Evolutionary conservation across 1,284 basidiomycete species (phyloP).

Genomic region (Heterobasidion annosum): DNA sequence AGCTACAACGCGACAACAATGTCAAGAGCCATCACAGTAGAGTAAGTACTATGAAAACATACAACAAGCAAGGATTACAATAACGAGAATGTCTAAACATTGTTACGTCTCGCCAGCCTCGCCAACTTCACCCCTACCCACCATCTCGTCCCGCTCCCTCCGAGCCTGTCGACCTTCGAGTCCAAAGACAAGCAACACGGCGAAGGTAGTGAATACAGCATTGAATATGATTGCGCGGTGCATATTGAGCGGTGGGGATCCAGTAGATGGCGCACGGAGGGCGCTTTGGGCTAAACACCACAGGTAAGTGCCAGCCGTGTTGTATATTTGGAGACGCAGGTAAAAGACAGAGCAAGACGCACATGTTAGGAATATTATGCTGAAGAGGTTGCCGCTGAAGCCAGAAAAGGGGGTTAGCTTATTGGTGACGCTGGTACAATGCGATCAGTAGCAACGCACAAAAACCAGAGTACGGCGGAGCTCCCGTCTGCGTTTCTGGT

Average conservation of each 20-base stretch:
- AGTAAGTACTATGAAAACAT: too few relatives aligned
- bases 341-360: constrained; percentile 13
- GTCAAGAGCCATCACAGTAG: not conserved
- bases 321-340: not conserved
- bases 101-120: not conserved
- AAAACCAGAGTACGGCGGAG: constrained; percentile 65
- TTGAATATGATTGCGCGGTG: constrained; percentile 53
- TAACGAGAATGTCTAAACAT: too few relatives aligned
- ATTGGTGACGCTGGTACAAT: not conserved
- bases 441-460: constrained; percentile 27
- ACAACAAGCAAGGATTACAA: too few relatives aligned
- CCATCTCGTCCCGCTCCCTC: constrained; percentile 45
- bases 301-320: not conserved
- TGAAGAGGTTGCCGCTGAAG: constrained; percentile 52
- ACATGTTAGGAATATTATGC: constrained; percentile 61
- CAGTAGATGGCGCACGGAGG: constrained; percentile 47
- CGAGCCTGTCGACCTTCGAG: constrained; percentile 51
- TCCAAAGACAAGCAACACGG: constrained; percentile 33
- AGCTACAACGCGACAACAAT: not conserved
- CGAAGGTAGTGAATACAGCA: constrained; percentile 33
- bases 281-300: constrained; percentile 43
- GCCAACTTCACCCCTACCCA: not conserved
- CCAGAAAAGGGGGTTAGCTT: not conserved
- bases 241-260: constrained; percentile 66
- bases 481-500: constrained; percentile 71